Evolutionary conservation across 116 monocot genomes (phyloP).

Genomic region (Zostera marina): DNA sequence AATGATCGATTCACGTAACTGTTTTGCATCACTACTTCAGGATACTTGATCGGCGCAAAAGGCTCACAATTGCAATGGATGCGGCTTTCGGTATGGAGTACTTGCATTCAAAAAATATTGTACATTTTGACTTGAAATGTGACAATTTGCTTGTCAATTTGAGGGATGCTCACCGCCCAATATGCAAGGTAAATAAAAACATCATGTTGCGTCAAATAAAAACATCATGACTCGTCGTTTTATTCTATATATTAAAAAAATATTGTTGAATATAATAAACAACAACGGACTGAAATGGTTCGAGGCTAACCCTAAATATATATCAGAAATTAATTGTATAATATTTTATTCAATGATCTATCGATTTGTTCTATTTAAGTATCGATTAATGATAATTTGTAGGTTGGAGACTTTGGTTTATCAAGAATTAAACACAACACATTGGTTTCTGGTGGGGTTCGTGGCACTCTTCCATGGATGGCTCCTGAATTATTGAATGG

Average conservation of each 20-base stretch:
- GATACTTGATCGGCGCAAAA: constrained; percentile 59
- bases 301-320: no score
- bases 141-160: constrained; percentile 86
- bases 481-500: constrained; percentile 89
- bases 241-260: no score
- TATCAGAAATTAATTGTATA: no score
- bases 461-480: constrained; percentile 99
- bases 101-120: constrained; percentile 80
- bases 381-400: neutral
- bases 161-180: constrained; percentile 75
- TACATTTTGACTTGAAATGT: constrained; percentile 94
- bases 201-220: no score
- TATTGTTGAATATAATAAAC: no score
- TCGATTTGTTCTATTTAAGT: no score
- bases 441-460: constrained; percentile 80
- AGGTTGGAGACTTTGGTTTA: constrained; percentile 91
- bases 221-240: no score
- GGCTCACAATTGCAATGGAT: constrained; percentile 89
- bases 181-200: constrained; percentile 95
- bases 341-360: no score
- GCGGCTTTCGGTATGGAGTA: constrained; percentile 98
- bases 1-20: constrained; percentile 15
- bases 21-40: constrained; percentile 11
- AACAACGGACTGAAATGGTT: no score
- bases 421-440: constrained; percentile 85